A percentile compares a stretch with the other conserved stretches of the same genome.
Conservation (phyloP, 2,329 filamentous ascomycete species). For the Colletotrichum horii region DNA sequence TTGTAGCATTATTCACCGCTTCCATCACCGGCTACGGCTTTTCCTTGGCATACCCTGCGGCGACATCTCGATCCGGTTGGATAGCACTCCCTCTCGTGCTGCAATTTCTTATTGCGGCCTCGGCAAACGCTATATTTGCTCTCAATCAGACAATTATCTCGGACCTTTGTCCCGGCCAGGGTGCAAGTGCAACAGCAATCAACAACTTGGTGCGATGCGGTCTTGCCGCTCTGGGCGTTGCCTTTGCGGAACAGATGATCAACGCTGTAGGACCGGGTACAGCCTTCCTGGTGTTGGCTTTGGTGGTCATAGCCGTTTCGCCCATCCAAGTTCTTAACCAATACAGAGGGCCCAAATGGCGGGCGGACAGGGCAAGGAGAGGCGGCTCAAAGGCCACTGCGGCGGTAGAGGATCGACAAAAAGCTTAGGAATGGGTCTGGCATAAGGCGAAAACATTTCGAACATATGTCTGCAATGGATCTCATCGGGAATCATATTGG, state of each 20-base stretch:
- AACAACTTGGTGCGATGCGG: slow-evolving; percentile 33
- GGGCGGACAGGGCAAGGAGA: slow-evolving; percentile 1
- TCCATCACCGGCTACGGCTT: slow-evolving; percentile 44
- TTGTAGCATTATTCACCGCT: slow-evolving; percentile 29
- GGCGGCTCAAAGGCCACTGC: neutral
- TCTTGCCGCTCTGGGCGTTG: slow-evolving; percentile 9
- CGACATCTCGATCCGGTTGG: slow-evolving; percentile 24
- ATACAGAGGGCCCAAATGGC: slow-evolving; percentile 17
- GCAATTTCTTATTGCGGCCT: slow-evolving; percentile 40
- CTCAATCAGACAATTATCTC: slow-evolving; percentile 38
- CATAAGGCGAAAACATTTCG: neutral
- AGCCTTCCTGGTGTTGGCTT: neutral
- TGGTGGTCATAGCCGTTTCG: slow-evolving; percentile 11
- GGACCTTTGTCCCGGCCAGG: slow-evolving; percentile 34
- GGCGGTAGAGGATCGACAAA: slow-evolving; percentile 1
- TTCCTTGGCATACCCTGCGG: slow-evolving; percentile 26
- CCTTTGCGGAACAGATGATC: slow-evolving; percentile 13
- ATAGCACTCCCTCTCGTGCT: slow-evolving; percentile 29
- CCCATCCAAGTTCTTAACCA: slow-evolving; percentile 17
- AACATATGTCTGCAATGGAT: neutral
- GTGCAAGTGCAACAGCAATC: slow-evolving; percentile 36
- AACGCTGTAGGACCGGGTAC: slow-evolving; percentile 6
- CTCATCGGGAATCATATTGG: neutral
- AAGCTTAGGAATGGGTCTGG: neutral
- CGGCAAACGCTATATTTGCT: slow-evolving; percentile 40